Conservation (phyloP, 1,139 yeast species). For the Candida labiduridarum region DNA sequence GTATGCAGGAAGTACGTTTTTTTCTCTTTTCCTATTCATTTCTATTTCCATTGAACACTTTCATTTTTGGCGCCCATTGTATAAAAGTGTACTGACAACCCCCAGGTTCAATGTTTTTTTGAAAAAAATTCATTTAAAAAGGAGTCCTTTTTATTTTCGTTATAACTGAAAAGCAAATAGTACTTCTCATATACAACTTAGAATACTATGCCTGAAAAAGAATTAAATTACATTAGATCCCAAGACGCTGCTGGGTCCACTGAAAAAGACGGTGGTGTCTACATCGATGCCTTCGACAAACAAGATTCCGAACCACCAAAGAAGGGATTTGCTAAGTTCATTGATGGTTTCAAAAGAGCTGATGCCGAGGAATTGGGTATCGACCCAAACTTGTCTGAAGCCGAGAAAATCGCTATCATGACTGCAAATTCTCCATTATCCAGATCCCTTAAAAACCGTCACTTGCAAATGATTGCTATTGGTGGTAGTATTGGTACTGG, state of each 20-base stretch:
- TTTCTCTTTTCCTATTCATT: background rate
- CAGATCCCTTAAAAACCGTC: conserved; percentile 61
- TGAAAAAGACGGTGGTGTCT: conserved; percentile 46
- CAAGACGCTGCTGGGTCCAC: conserved; percentile 38
- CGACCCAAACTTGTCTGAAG: conserved; percentile 67
- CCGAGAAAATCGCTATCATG: conserved; percentile 66
- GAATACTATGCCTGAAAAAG: conserved; percentile 42
- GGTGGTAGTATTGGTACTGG: conserved; percentile 91
- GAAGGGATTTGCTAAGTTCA: conserved; percentile 44
- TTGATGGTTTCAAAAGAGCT: conserved; percentile 60
- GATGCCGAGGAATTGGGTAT: conserved; percentile 53
- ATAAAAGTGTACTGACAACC: background rate
- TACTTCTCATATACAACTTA: background rate
- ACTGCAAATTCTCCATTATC: conserved; percentile 74
- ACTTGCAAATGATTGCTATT: conserved; percentile 82
- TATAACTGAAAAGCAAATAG: background rate
- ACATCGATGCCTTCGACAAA: conserved; percentile 44
- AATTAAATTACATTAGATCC: conserved; percentile 45
- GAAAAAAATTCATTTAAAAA: background rate
- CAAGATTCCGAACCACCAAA: conserved; percentile 27
- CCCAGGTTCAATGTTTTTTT: background rate
- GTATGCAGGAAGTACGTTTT: background rate
- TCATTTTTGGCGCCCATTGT: background rate
- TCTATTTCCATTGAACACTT: background rate
- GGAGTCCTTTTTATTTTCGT: background rate